Evolutionary conservation across 345 rosid genomes (phyloP), one percentile per base, ranked within the genome.

Genomic region (Boechera divaricarpa): DNA sequence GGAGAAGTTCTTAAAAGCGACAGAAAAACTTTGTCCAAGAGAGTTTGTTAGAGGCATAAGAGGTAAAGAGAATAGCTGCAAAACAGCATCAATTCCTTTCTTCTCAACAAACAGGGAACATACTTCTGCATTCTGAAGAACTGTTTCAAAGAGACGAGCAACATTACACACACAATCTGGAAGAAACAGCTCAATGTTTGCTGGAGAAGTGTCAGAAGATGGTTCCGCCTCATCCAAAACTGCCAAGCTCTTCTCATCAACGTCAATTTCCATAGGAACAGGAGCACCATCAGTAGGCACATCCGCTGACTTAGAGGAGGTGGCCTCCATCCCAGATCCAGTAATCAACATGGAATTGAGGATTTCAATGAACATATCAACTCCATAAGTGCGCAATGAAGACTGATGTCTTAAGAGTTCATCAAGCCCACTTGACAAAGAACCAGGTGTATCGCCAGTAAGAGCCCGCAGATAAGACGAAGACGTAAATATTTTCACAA

Each of bases 381-480:
- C 98, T 29, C 97, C 98, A 77, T 83, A 86, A 32, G 79, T 86
- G 81, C 98, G 97, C 83, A 94, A 73, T 8, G 96, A 89, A 63
- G 98, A 85, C 67, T 97, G 91, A 79, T 94, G 98, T 44, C 98
- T 94, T 87, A 92, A 82, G 60, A 94, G 90, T 83, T 94, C 98
- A 80, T 92, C 98, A 81, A 94, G 82, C 63, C 97, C 94, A 79
- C 91, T 89, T 67, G 98, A 94, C 86, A 94, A 77, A 58, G 89
- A 83, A 61, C 93, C 88, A 2, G 92, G 84, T 53, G 97, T 85
- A 79, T 92, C 98, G 44, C 94, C 92, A 21, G 93, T 79, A 71
- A 92, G 92, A 33, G 90, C 92, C 76, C 93, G 95, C 68, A 87
- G 77, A 83, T 90, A 90, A n/a, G 87, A 74, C 52, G 89, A 74